Evolutionary conservation across 257 asterid species (phyloP).

Genomic region (Dorcoceras hygrometricum): DNA sequence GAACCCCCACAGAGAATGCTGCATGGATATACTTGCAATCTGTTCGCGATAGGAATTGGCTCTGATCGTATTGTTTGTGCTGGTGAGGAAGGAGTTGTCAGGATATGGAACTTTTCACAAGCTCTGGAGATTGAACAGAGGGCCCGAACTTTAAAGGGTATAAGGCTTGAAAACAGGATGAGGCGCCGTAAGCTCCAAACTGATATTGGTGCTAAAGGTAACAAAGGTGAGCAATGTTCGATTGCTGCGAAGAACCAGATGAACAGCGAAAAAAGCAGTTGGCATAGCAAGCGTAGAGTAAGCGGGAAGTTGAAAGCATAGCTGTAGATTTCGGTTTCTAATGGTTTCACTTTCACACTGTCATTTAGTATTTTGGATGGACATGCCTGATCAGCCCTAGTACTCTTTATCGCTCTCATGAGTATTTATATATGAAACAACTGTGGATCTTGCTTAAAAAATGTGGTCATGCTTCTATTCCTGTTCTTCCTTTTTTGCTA

Average conservation of each 20-base stretch:
- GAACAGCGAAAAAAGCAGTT: constrained; percentile 57
- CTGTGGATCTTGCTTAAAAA: too few species aligned
- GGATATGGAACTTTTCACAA: constrained; percentile 90
- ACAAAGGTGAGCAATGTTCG: constrained; percentile 62
- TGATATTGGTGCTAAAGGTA: constrained; percentile 43
- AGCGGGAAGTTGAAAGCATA: constrained; percentile 69
- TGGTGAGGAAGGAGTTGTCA: constrained; percentile 89
- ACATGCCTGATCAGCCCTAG: constrained; percentile 2
- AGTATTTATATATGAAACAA: constrained; percentile 1
- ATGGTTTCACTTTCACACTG: constrained; percentile 15
- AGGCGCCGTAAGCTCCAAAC: constrained; percentile 65
- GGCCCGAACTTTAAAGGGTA: constrained; percentile 45
- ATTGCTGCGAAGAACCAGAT: constrained; percentile 73
- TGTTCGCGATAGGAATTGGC: constrained; percentile 72
- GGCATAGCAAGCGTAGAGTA: constrained; percentile 72
- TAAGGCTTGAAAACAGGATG: constrained; percentile 77
- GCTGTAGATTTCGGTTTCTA: constrained; percentile 26
- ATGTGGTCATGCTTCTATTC: too few species aligned
- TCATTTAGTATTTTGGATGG: constrained; percentile 21
- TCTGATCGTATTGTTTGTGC: constrained; percentile 81
- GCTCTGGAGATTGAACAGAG: constrained; percentile 78
- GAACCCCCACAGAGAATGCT: constrained; percentile 93
- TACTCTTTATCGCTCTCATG: background rate
- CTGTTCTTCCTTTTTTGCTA: too few species aligned
- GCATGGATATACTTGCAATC: constrained; percentile 71